Evolutionary conservation across 75 land plant species (phyloP).

Genomic region (Adiantum capillusveneris): DNA sequence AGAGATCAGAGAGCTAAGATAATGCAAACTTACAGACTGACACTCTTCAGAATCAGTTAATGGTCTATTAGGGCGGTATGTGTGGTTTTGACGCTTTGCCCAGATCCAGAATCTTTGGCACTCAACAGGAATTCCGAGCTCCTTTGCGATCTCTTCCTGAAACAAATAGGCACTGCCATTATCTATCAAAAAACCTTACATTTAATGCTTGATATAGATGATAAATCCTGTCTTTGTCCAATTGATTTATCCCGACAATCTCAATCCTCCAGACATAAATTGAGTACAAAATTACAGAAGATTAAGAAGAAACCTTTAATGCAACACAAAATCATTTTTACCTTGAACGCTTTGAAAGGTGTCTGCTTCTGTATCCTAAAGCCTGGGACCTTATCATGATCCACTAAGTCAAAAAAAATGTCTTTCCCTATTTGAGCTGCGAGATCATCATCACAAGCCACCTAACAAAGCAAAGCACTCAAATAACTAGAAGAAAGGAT

Average conservation of each 20-base stretch:
- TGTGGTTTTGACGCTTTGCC: conserved; percentile 85
- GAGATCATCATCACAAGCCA: conserved; percentile 73
- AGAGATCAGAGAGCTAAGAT: too few species aligned
- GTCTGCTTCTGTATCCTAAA: conserved; percentile 72
- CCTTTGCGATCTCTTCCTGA: conserved; percentile 77
- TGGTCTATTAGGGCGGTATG: conserved; percentile 75
- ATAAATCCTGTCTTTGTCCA: too few species aligned
- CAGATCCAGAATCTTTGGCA: conserved; percentile 78
- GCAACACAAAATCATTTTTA: too few species aligned
- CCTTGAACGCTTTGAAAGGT: conserved; percentile 73
- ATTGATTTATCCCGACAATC: too few species aligned
- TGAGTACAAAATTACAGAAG: background rate
- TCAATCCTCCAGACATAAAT: background rate
- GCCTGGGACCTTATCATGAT: conserved; percentile 79
- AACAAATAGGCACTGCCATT: background rate
- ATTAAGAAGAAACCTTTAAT: too few species aligned
- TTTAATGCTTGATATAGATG: background rate
- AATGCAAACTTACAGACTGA: conserved; percentile 41
- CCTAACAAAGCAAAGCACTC: conserved; percentile 21
- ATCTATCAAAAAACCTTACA: background rate
- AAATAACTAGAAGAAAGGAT: background rate
- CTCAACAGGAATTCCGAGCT: conserved; percentile 49
- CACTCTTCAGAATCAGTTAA: conserved; percentile 51
- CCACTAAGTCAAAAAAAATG: conserved; percentile 86
- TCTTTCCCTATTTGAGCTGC: conserved; percentile 73